These are phyloP conservation scores for Eucalyptus lansdowneana DNA, from an alignment of 345 rosid genomes.

Conservation along the genomic window DNA sequence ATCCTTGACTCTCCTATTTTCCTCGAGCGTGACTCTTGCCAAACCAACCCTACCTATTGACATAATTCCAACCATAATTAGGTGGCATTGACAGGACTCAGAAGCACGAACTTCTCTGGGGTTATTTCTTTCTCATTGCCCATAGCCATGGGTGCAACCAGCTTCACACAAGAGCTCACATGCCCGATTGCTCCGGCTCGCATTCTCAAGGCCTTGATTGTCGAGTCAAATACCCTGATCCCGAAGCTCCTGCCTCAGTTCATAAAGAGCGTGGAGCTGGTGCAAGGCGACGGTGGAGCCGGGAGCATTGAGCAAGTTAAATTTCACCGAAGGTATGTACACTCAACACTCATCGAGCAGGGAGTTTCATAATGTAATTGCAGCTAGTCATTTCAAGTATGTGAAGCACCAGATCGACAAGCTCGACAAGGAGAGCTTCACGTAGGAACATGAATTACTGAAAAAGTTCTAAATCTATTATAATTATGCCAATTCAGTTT, in stretches of 20 bases:
- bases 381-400: background rate
- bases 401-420: background rate
- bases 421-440: background rate
- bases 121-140: background rate
- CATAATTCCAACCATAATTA: background rate
- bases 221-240: no score
- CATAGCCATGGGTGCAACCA: slow-evolving; percentile 2
- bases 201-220: no score
- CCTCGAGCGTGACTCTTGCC: background rate
- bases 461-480: no score
- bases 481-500: fast-evolving
- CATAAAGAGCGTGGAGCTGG: no score
- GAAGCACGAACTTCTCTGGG: background rate
- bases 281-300: no score
- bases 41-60: background rate
- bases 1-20: background rate
- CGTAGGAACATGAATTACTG: background rate
- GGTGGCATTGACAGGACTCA: background rate
- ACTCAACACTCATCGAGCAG: no score
- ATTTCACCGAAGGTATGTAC: no score
- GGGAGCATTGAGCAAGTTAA: no score
- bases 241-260: no score
- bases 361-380: background rate
- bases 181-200: no score
- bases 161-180: no score